phyloP scores from a whole-genome alignment of 108 stramenopile species.

The Cyclotella distinguenda region DNA sequence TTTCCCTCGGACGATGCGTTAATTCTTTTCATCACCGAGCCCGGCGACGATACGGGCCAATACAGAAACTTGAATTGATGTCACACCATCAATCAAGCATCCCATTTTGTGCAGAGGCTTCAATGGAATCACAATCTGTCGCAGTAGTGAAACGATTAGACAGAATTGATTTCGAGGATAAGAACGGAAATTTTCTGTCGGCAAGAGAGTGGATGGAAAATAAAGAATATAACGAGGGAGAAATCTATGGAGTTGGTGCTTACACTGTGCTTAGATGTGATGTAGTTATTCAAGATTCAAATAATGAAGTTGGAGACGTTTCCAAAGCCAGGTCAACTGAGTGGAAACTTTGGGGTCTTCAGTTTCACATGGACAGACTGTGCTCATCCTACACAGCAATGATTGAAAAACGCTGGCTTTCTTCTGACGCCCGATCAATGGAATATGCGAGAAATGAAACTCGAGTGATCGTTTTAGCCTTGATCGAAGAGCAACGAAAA shows the following conservation, averaged over 20 bases:
- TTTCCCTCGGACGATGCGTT: too few relatives aligned
- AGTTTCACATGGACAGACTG: constrained; percentile 69
- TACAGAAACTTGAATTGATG: too few relatives aligned
- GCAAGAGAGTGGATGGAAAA: constrained; percentile 79
- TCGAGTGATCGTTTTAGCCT: background rate
- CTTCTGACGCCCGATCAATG: too few relatives aligned
- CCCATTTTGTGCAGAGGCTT: constrained; percentile 42
- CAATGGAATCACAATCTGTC: background rate
- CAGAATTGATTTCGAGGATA: too few relatives aligned
- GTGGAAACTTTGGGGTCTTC: constrained; percentile 58
- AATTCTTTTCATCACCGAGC: too few relatives aligned
- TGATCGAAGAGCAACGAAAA: constrained; percentile 26
- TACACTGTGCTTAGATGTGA: constrained; percentile 81
- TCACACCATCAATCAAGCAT: too few relatives aligned
- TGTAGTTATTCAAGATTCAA: constrained; percentile 3
- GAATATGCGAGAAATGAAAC: constrained; percentile 1
- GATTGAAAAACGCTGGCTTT: background rate
- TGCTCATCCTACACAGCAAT: constrained; percentile 41
- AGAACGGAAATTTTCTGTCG: constrained; percentile 49
- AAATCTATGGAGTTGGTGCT: constrained; percentile 49
- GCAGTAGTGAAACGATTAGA: constrained; percentile 13
- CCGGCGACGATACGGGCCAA: too few relatives aligned
- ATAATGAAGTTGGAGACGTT: background rate
- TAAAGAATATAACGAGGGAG: constrained; percentile 46
- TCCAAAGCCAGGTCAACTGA: background rate